phyloP scores from a whole-genome alignment of 345 rosid genomes.

The Mercurialis annua region DNA sequence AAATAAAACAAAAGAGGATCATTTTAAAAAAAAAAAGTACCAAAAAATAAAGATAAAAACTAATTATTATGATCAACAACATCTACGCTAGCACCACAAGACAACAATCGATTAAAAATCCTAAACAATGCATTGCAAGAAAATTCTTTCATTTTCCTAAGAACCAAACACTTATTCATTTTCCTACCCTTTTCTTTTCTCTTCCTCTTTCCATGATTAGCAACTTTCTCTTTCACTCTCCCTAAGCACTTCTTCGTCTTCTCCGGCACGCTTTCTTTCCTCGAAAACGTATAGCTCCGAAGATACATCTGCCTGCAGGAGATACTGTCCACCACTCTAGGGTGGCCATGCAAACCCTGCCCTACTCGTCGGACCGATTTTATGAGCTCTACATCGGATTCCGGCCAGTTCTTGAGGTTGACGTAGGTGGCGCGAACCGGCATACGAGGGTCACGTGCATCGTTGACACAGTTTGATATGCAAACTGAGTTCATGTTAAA shows the following conservation, averaged over 20 bases:
- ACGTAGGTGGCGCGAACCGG: slow-evolving; percentile 62
- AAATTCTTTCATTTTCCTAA: slow-evolving; percentile 48
- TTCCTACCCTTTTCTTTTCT: slow-evolving; percentile 6
- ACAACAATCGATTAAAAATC: slow-evolving; percentile 47
- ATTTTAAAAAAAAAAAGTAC: not conserved
- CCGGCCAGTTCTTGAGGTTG: slow-evolving; percentile 37
- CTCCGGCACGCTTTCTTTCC: slow-evolving; percentile 26
- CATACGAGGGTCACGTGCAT: slow-evolving; percentile 58
- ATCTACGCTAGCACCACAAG: slow-evolving; percentile 53
- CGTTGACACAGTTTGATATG: slow-evolving; percentile 71
- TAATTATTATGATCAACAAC: slow-evolving; percentile 32
- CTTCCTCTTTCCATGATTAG: slow-evolving; percentile 18
- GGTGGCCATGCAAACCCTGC: slow-evolving; percentile 18
- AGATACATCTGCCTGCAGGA: slow-evolving; percentile 28
- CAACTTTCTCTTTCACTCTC: slow-evolving; percentile 22
- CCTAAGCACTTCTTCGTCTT: slow-evolving; percentile 26
- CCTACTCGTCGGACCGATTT: slow-evolving; percentile 29
- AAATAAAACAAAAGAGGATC: not conserved
- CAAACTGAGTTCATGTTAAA: slow-evolving; percentile 59
- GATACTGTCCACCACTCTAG: slow-evolving; percentile 24
- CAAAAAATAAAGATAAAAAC: not conserved
- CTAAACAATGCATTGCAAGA: slow-evolving; percentile 48
- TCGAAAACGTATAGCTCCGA: slow-evolving; percentile 29
- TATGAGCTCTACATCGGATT: slow-evolving; percentile 25
- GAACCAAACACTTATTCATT: slow-evolving; percentile 38